Percentiles rank a stretch among this genome's conserved stretches.
Evolutionary conservation across 2,329 filamentous ascomycete species (phyloP).

Genomic region (Fusarium nygamai): DNA sequence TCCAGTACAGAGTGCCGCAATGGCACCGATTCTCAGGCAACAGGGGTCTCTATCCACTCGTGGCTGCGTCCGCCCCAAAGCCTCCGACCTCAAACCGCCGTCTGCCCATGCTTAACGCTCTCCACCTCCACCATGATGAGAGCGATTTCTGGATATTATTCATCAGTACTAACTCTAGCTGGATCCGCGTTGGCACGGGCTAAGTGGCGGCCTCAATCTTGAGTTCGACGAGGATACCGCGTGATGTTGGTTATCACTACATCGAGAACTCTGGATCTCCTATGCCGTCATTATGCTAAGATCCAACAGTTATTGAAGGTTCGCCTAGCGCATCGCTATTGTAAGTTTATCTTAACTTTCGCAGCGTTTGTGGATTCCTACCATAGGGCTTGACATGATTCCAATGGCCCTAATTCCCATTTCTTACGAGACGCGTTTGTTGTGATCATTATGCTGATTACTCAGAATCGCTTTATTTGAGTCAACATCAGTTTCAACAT

Average conservation of each 20-base stretch:
- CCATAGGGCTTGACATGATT: neutral
- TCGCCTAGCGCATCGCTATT: neutral
- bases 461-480: neutral
- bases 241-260: slow-evolving; percentile 31
- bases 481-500: neutral
- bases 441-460: neutral
- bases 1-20: slow-evolving; percentile 35
- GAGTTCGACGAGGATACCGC: slow-evolving; percentile 34
- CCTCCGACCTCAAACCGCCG: slow-evolving; percentile 43
- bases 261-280: slow-evolving; percentile 1
- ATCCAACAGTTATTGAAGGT: neutral
- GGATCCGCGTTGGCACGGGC: slow-evolving; percentile 35
- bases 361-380: neutral
- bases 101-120: slow-evolving; percentile 39
- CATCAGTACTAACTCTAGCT: slow-evolving; percentile 33
- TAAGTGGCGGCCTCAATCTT: slow-evolving; percentile 43
- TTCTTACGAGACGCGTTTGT: neutral
- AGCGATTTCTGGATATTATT: slow-evolving; percentile 29
- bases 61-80: slow-evolving; percentile 43
- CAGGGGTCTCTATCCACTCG: slow-evolving; percentile 39
- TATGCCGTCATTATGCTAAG: slow-evolving; percentile 35
- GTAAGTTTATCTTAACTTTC: neutral
- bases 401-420: neutral
- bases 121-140: slow-evolving; percentile 34
- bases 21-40: slow-evolving; percentile 7